Evolutionary conservation across 1,284 basidiomycete species (phyloP).

Genomic region (Tilletia walkeri): DNA sequence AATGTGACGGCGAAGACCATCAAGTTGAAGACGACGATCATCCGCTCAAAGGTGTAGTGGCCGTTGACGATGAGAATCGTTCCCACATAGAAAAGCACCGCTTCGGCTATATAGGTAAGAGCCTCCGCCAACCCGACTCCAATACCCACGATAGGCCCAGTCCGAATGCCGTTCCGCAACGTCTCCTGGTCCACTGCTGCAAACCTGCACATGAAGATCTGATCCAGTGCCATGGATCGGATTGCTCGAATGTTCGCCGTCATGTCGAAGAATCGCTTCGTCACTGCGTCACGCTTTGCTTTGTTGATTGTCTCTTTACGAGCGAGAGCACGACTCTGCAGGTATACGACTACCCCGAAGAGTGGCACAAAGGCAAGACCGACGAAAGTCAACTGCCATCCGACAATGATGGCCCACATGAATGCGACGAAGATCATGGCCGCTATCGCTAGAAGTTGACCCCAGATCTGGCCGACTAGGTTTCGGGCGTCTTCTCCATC

Average conservation of each 20-base stretch:
- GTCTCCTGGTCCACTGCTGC: conserved; percentile 66
- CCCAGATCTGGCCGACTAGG: conserved; percentile 72
- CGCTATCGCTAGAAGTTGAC: conserved; percentile 59
- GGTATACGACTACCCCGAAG: conserved; percentile 71
- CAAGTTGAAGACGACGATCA: conserved; percentile 85
- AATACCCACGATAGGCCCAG: conserved; percentile 79
- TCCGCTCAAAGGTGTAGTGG: conserved; percentile 78
- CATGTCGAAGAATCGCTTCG: conserved; percentile 81
- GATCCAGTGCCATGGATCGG: conserved; percentile 82
- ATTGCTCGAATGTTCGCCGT: conserved; percentile 82
- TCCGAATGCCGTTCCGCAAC: conserved; percentile 68
- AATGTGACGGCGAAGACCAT: conserved; percentile 92
- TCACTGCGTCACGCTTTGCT: conserved; percentile 75
- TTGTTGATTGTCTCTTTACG: conserved; percentile 78
- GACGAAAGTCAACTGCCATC: conserved; percentile 91
- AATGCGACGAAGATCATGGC: conserved; percentile 64
- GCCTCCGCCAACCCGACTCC: conserved; percentile 76
- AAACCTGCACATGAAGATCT: conserved; percentile 71
- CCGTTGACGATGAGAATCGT: conserved; percentile 76
- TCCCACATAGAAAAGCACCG: conserved; percentile 84
- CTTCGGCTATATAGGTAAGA: conserved; percentile 73
- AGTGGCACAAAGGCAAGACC: conserved; percentile 83
- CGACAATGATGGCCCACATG: conserved; percentile 79
- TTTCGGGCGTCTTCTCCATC: conserved; percentile 85
- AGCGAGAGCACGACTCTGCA: conserved; percentile 70